Evolutionary conservation across 805 yeast genomes (phyloP).

Genomic region (Pichia californica): DNA sequence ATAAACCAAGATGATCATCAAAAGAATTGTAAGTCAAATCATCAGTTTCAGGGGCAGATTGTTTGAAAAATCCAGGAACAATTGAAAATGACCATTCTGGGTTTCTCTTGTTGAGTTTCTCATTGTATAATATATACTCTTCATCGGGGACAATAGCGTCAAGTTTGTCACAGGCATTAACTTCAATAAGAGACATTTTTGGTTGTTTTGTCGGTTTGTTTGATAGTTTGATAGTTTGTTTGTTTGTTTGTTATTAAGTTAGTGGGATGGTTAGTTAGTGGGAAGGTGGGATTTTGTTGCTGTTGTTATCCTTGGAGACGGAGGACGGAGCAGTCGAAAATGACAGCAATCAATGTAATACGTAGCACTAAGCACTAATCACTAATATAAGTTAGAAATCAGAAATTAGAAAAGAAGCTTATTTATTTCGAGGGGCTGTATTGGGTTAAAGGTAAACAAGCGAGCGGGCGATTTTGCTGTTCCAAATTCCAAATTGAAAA

Average conservation of each 20-base stretch:
- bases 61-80: constrained; percentile 46
- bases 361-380: no score
- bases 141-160: constrained; percentile 24
- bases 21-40: constrained; percentile 41
- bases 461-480: neutral
- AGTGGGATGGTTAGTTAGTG: no score
- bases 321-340: no score
- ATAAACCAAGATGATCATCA: constrained; percentile 38
- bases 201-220: no score
- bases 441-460: neutral
- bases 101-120: constrained; percentile 8
- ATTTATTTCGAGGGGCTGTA: neutral
- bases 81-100: constrained; percentile 39
- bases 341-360: no score
- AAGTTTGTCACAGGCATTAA: constrained; percentile 21
- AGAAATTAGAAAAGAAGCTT: no score
- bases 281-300: no score
- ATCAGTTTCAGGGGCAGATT: constrained; percentile 37
- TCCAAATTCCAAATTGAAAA: no score
- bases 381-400: no score
- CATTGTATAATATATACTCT: constrained; percentile 15
- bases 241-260: no score
- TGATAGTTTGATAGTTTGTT: no score
- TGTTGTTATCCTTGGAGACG: no score
- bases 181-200: constrained; percentile 13